These are phyloP conservation scores for Gossypium raimondii DNA, from an alignment of 345 rosid species.

Conservation along the genomic window DNA sequence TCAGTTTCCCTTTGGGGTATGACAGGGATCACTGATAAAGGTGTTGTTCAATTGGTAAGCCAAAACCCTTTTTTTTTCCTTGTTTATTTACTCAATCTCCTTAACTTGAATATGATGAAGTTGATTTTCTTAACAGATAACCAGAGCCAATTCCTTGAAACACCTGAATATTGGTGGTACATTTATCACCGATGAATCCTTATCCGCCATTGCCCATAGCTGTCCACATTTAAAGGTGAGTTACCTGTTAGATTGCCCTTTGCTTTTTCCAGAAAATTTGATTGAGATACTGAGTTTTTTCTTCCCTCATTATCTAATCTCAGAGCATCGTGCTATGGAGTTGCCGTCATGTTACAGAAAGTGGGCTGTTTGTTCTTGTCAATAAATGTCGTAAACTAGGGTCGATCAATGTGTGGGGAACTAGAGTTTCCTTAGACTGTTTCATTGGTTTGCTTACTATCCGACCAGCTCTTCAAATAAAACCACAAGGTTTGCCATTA, in stretches of 20 bases:
- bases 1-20: constrained; percentile 87
- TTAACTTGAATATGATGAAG: not conserved
- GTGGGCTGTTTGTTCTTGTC: constrained; percentile 69
- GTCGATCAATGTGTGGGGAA: constrained; percentile 84
- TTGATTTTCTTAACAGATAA: constrained; percentile 35
- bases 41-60: constrained; percentile 79
- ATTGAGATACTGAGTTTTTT: not conserved
- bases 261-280: not conserved
- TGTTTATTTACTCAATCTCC: not conserved
- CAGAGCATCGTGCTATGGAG: constrained; percentile 86
- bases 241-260: not conserved
- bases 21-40: constrained; percentile 83
- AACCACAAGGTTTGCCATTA: constrained; percentile 23
- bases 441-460: constrained; percentile 8
- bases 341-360: constrained; percentile 86
- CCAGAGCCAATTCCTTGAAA: constrained; percentile 63
- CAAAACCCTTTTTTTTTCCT: not conserved
- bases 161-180: constrained; percentile 90
- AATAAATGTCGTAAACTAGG: constrained; percentile 65
- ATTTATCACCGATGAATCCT: constrained; percentile 78
- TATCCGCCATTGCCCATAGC: constrained; percentile 65
- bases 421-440: constrained; percentile 18
- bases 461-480: constrained; percentile 9
- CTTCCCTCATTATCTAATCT: not conserved
- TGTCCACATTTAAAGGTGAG: constrained; percentile 74